Conservation (phyloP, 306 rosid species). For the Castanospermum australe region DNA sequence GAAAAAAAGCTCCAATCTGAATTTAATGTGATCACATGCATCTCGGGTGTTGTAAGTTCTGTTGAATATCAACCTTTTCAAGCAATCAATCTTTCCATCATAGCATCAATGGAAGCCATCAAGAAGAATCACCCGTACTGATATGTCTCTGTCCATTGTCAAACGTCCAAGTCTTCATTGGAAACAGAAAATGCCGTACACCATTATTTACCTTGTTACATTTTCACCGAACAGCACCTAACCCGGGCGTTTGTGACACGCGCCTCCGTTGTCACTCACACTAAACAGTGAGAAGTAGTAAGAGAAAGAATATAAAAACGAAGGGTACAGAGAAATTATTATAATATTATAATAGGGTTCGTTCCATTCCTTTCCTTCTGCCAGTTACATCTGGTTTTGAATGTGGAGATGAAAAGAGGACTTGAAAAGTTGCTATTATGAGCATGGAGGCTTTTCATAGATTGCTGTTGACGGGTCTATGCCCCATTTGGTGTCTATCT, state of each 20-base stretch:
- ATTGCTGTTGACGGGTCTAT: slow-evolving; percentile 10
- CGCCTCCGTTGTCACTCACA: no score
- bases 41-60: neutral
- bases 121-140: neutral
- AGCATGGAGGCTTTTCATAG: neutral
- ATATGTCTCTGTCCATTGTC: slow-evolving; percentile 37
- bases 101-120: neutral
- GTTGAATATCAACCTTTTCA: neutral
- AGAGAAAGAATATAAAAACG: neutral
- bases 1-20: slow-evolving; percentile 3
- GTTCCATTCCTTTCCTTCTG: neutral
- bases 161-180: slow-evolving; percentile 27
- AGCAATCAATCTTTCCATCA: slow-evolving; percentile 19
- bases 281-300: no score
- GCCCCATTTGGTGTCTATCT: neutral
- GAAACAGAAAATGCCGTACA: slow-evolving; percentile 33
- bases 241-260: slow-evolving; percentile 31
- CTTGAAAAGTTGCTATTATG: neutral
- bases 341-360: neutral
- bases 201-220: neutral
- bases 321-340: neutral
- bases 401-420: neutral
- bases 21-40: slow-evolving; percentile 34
- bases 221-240: neutral
- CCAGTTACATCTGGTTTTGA: neutral